Base-by-base conservation (phyloP, 73 alveolate genomes). In the Symbiodinium natans region DNA sequence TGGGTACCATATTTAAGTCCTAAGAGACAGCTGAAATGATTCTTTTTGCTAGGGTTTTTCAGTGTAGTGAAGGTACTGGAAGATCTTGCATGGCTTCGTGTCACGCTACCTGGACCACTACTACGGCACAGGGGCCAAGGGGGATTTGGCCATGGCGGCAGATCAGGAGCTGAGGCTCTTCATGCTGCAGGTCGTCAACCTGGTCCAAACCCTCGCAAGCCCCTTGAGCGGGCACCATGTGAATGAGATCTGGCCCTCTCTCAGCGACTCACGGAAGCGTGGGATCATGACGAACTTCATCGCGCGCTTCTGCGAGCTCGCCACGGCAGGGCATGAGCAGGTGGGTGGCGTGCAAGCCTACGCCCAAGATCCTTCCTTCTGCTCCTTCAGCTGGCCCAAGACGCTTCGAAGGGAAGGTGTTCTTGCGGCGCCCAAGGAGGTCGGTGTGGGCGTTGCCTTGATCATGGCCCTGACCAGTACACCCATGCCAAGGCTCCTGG, bases 271-370 rank as follows among this genome's bases (percentile, higher is more conserved):
- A 17, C 52, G 56, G 19, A 80, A 80, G 88, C 29, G 34, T 17
- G 25, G 27, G 59, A 33, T 80, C 88, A 6, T 40, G 15, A 38
- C 23, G 27, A 40, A 80, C 59, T 80, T 80, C 59, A 6, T 80
- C 38, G 38, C 88, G 17, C 88, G 88, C 36, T 80, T 80, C 56
- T 80, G 88, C 6, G 88, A 80, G 56, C 52, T 80, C 19, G 48
- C 23, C 17, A 80, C 88, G 7, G 88, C 34, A 15, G 88, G 88
- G 38, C 88, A 80, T 38, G 88, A 80, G 56, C 88, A 80, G 56
- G 88, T 39, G 59, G 88, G 88, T 21, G 38, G 11, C 25, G 56
- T 80, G 56, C 88, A 80, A 80, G 88, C 88, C 88, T 80, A 80
- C 33, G 88, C 88, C 13, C 88, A 80, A 39, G 88, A 80, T 39